Evolutionary conservation across 2,329 filamentous ascomycete genomes (phyloP).

Genomic region (Coniochaeta ligniaria): DNA sequence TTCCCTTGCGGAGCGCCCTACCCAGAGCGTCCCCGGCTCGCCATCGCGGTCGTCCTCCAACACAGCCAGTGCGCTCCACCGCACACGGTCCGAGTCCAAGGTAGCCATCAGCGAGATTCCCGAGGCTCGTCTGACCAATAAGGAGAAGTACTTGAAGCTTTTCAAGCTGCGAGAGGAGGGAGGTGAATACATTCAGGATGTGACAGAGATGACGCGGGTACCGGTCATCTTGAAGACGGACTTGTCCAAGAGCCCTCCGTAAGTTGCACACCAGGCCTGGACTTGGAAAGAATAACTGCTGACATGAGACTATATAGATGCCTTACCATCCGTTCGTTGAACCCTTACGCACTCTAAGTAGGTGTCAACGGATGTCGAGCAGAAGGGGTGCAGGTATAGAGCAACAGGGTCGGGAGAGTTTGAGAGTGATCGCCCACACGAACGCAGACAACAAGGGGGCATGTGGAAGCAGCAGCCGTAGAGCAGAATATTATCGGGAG

Average conservation of each 20-base stretch:
- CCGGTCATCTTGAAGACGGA: conserved; percentile 99
- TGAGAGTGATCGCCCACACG: not conserved
- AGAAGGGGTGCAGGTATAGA: not conserved
- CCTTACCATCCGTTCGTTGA: conserved; percentile 75
- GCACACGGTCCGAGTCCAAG: conserved; percentile 91
- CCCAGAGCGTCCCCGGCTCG: conserved; percentile 91
- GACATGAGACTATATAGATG: conserved; percentile 42
- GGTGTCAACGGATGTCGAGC: not conserved
- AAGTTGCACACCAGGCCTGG: conserved; percentile 43
- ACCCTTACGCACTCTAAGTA: conserved; percentile 61
- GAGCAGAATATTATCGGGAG: not conserved
- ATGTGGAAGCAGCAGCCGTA: not conserved
- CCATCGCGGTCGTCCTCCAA: conserved; percentile 68
- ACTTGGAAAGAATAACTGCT: conserved; percentile 26
- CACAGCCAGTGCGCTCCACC: conserved; percentile 64
- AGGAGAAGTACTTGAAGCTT: conserved; percentile 90
- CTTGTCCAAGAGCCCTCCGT: conserved; percentile 98
- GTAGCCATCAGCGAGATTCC: conserved; percentile 67
- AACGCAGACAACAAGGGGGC: not conserved
- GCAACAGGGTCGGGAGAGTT: not conserved
- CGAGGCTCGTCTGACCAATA: conserved; percentile 78
- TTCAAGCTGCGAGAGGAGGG: conserved; percentile 88
- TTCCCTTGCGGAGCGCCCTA: conserved; percentile 80
- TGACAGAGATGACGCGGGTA: conserved; percentile 93
- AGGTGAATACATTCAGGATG: conserved; percentile 95